Conservation (phyloP, 78 protist genomes). For the Chrysochromulina tobinii region DNA sequence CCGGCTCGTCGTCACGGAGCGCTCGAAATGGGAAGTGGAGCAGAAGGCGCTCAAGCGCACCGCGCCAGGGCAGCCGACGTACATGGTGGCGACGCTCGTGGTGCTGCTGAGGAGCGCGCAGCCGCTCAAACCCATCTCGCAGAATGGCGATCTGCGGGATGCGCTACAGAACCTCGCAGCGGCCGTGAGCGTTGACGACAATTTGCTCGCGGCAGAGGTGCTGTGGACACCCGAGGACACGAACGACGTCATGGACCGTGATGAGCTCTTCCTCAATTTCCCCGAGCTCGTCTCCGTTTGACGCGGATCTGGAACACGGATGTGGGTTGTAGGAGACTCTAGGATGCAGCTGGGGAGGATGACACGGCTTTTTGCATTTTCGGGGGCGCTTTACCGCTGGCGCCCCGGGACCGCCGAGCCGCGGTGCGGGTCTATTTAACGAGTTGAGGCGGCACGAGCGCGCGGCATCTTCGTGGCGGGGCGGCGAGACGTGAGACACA, state of each 20-base stretch:
- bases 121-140: no score
- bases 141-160: neutral
- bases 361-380: no score
- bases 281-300: neutral
- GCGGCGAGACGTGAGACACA: no score
- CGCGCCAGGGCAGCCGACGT: neutral
- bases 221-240: slow-evolving; percentile 21
- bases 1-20: neutral
- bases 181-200: neutral
- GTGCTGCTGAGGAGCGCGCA: neutral
- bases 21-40: slow-evolving; percentile 8
- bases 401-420: no score
- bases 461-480: no score
- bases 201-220: slow-evolving; percentile 1
- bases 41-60: neutral
- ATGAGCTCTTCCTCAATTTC: neutral
- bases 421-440: no score
- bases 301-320: neutral
- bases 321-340: no score
- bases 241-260: neutral
- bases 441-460: no score
- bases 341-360: no score
- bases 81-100: neutral
- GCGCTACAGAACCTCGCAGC: neutral
- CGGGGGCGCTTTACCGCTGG: no score